Evolutionary conservation across 1,139 yeast species (phyloP).

Genomic region (Pichia sp.): DNA sequence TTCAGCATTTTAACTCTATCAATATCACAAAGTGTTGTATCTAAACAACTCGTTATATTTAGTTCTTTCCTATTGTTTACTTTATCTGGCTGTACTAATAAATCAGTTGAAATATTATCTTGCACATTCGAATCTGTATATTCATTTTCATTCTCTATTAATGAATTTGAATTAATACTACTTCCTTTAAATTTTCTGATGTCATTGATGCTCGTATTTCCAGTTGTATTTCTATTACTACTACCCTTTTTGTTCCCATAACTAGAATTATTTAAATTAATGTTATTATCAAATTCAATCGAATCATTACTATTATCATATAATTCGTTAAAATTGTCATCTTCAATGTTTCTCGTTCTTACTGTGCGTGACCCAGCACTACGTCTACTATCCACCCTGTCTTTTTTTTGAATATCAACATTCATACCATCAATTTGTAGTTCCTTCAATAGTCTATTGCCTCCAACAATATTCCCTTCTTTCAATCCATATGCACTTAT

Average conservation of each 20-base stretch:
- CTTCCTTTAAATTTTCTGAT: background rate
- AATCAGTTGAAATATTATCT: background rate
- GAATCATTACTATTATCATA: background rate
- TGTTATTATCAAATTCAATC: background rate
- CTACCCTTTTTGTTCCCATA: background rate
- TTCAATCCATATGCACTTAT: constrained; percentile 9
- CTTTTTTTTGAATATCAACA: constrained; percentile 9
- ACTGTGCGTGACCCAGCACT: constrained; percentile 3
- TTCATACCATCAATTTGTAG: constrained; percentile 14
- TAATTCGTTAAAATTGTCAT: background rate
- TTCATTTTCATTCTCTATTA: background rate
- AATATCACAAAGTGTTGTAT: constrained; percentile 9
- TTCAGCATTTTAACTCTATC: constrained; percentile 16
- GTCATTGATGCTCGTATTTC: background rate
- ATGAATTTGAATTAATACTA: background rate
- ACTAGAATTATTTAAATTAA: background rate
- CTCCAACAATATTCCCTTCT: constrained; percentile 1
- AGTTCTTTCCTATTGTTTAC: constrained; percentile 3
- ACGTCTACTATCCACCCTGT: constrained; percentile 4
- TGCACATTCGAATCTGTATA: background rate
- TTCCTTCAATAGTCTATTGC: constrained; percentile 11
- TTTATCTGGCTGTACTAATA: background rate
- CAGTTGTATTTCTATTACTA: background rate
- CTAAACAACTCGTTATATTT: constrained; percentile 14
- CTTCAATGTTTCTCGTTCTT: background rate